A percentile compares a stretch with the other conserved stretches of the same genome.
phyloP scores from a whole-genome alignment of 768 basidiomycete genomes.

The Tubosaeta brunneosetosa region DNA sequence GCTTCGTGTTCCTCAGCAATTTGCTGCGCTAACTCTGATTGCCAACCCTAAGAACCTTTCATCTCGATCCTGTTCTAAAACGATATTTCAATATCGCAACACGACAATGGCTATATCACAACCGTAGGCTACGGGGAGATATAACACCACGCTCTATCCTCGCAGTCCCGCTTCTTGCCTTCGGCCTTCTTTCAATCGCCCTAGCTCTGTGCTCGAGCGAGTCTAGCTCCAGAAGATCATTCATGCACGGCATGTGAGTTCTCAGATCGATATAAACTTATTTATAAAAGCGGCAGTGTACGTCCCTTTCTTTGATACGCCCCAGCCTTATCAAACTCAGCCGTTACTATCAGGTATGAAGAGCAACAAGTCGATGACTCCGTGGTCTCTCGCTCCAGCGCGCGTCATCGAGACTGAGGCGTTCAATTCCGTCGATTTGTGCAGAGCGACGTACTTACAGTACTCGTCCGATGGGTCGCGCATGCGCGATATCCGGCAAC shows the following conservation, averaged over 20 bases:
- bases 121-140: too few relatives aligned
- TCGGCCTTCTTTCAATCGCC: too few relatives aligned
- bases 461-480: too few relatives aligned
- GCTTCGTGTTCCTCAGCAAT: too few relatives aligned
- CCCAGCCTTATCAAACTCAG: background rate
- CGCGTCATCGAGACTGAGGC: constrained; percentile 86
- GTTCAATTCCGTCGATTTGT: constrained; percentile 81
- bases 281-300: constrained; percentile 89
- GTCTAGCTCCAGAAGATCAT: constrained; percentile 73
- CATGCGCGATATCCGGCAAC: background rate
- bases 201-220: too few relatives aligned
- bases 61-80: too few relatives aligned
- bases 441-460: constrained; percentile 45
- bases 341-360: constrained; percentile 45
- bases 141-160: too few relatives aligned
- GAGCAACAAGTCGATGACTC: constrained; percentile 48
- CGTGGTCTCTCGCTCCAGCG: constrained; percentile 31
- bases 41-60: too few relatives aligned
- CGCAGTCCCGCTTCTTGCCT: too few relatives aligned
- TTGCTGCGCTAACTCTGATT: too few relatives aligned
- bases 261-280: constrained; percentile 52
- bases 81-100: too few relatives aligned
- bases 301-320: constrained; percentile 19
- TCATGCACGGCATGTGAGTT: constrained; percentile 73
- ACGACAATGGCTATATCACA: too few relatives aligned